phyloP scores from a whole-genome alignment of 2,329 filamentous ascomycete species.

The Penicillium thymicola region DNA sequence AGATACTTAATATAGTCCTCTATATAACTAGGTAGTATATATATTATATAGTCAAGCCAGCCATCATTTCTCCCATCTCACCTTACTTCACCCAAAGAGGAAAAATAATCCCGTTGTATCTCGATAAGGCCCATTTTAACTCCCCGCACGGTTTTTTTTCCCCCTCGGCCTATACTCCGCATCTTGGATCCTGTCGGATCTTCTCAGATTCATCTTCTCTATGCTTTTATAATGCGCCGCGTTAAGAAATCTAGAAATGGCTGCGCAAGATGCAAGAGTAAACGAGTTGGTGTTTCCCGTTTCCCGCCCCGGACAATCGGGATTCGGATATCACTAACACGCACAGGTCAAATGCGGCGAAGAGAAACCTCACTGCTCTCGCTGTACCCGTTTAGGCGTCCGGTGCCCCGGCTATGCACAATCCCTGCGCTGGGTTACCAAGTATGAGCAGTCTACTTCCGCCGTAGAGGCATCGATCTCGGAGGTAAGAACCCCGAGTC shows the following conservation, averaged over 20 bases:
- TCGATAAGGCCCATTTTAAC: neutral
- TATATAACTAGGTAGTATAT: neutral
- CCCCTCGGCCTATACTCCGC: constrained; percentile 4
- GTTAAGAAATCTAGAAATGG: constrained; percentile 44
- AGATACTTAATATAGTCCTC: neutral
- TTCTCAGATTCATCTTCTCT: neutral
- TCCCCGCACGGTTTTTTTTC: constrained; percentile 16
- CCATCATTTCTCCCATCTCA: neutral
- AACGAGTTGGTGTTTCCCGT: constrained; percentile 30
- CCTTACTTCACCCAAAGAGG: constrained; percentile 11
- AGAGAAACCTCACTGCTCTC: constrained; percentile 38
- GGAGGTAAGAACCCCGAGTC: constrained; percentile 12
- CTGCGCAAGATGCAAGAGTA: constrained; percentile 43
- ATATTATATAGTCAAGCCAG: neutral
- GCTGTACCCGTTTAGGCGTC: constrained; percentile 38
- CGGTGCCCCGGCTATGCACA: constrained; percentile 39
- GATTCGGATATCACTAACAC: neutral
- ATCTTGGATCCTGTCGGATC: constrained; percentile 7
- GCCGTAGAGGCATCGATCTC: constrained; percentile 9
- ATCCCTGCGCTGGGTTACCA: constrained; percentile 39
- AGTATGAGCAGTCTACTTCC: constrained; percentile 26
- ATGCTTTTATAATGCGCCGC: constrained; percentile 30
- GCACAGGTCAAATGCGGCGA: constrained; percentile 42
- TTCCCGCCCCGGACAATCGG: neutral
- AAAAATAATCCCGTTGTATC: constrained; percentile 15